Evolutionary conservation across 345 rosid genomes (phyloP).

Genomic region (Dipteronia dyeriana): DNA sequence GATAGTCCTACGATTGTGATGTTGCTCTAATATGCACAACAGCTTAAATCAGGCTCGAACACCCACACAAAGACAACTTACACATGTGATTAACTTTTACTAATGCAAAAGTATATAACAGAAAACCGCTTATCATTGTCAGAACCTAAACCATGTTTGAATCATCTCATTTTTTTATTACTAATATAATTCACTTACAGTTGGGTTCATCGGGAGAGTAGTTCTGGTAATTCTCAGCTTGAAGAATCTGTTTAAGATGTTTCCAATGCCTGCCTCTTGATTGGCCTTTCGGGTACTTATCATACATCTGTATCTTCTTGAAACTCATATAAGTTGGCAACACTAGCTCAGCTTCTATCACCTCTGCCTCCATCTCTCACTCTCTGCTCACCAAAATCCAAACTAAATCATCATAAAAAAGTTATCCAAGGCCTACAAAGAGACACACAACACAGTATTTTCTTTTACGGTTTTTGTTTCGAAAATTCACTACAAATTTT

Average conservation of each 20-base stretch:
- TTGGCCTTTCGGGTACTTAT: constrained; percentile 91
- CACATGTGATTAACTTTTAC: too few relatives aligned
- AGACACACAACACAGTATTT: neutral
- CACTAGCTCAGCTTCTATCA: constrained; percentile 67
- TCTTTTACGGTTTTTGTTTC: neutral
- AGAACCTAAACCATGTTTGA: neutral
- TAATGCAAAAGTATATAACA: neutral
- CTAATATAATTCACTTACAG: constrained; percentile 38
- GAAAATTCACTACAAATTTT: too few relatives aligned
- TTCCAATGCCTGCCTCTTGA: constrained; percentile 76
- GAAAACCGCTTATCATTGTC: neutral
- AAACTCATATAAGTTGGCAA: constrained; percentile 61
- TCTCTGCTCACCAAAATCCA: neutral
- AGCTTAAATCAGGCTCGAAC: neutral
- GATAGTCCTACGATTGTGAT: neutral
- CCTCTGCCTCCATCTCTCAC: constrained; percentile 58
- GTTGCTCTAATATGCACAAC: neutral
- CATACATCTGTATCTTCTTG: constrained; percentile 67
- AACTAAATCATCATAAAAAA: neutral
- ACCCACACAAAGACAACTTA: neutral
- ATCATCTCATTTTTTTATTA: neutral
- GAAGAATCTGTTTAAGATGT: constrained; percentile 94
- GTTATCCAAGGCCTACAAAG: neutral
- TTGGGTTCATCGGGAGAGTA: constrained; percentile 59
- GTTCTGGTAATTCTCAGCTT: constrained; percentile 66